A percentile compares a stretch with the other conserved stretches of the same genome.
Evolutionary conservation across 1,284 basidiomycete species (phyloP).

Genomic region (Bjerkandera adusta): DNA sequence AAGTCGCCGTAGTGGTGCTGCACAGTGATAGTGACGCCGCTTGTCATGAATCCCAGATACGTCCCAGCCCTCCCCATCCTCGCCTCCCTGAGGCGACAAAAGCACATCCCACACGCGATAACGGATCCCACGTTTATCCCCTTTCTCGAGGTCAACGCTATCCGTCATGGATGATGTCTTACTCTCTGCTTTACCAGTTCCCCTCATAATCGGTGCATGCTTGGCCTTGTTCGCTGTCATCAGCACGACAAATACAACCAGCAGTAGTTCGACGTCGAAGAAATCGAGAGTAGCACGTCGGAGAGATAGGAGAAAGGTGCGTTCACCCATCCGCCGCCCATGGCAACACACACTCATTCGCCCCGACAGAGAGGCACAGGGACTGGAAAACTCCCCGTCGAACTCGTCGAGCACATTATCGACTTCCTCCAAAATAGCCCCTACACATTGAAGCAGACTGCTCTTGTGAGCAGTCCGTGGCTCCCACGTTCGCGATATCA

Average conservation of each 20-base stretch:
- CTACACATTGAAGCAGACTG: constrained; percentile 12
- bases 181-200: background rate
- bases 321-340: background rate
- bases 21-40: too few relatives aligned
- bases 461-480: constrained; percentile 11
- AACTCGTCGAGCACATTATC: constrained; percentile 19
- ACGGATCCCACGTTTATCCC: too few relatives aligned
- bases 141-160: background rate
- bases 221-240: background rate
- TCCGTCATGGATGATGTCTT: background rate
- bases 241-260: background rate
- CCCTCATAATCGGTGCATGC: background rate
- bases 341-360: background rate
- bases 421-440: constrained; percentile 14
- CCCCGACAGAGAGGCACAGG: background rate
- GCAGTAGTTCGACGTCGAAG: background rate
- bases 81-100: background rate
- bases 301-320: background rate
- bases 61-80: too few relatives aligned
- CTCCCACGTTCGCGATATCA: constrained; percentile 11
- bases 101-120: background rate
- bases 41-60: background rate
- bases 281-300: background rate
- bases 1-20: too few relatives aligned
- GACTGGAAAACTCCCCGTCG: constrained; percentile 14